These are phyloP conservation scores for Candida odintsovae DNA, from an alignment of 805 yeast species.

Conservation along the genomic window DNA sequence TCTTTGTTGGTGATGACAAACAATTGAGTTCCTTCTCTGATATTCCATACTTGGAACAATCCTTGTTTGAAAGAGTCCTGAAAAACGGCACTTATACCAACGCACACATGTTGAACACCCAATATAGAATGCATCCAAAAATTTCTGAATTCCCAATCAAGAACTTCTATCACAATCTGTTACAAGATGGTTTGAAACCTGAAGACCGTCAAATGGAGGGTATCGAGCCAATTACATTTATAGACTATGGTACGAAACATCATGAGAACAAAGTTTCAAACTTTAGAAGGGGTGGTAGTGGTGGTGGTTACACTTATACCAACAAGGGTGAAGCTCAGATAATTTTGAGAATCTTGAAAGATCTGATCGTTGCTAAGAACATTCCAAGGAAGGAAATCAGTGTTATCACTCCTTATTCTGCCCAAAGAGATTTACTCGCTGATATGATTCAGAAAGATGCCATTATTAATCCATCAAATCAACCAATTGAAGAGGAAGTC, in stretches of 20 bases:
- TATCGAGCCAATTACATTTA: conserved; percentile 53
- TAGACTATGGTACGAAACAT: conserved; percentile 48
- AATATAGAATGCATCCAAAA: conserved; percentile 62
- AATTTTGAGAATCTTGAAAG: conserved; percentile 42
- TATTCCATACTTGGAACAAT: conserved; percentile 59
- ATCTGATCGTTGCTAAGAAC: conserved; percentile 48
- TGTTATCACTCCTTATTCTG: conserved; percentile 70
- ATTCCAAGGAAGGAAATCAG: conserved; percentile 50
- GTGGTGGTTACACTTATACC: conserved; percentile 54
- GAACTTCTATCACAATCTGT: conserved; percentile 42
- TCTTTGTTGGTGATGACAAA: conserved; percentile 72
- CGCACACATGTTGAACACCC: conserved; percentile 66
- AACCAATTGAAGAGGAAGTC: conserved; percentile 42
- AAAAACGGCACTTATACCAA: conserved; percentile 52
- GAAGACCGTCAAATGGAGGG: conserved; percentile 41
- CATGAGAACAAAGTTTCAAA: conserved; percentile 45
- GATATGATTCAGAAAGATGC: conserved; percentile 41
- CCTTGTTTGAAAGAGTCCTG: conserved; percentile 63
- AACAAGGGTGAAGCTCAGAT: conserved; percentile 48
- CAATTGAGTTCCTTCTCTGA: conserved; percentile 70
- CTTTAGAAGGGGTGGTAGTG: conserved; percentile 31
- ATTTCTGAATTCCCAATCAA: conserved; percentile 55
- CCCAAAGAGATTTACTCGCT: conserved; percentile 63
- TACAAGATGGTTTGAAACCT: conserved; percentile 54
- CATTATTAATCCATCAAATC: conserved; percentile 48